A percentile compares a stretch with the other conserved stretches of the same genome.
Conservation (phyloP, 768 basidiomycete genomes). For the Xerocomellus amylosporus region DNA sequence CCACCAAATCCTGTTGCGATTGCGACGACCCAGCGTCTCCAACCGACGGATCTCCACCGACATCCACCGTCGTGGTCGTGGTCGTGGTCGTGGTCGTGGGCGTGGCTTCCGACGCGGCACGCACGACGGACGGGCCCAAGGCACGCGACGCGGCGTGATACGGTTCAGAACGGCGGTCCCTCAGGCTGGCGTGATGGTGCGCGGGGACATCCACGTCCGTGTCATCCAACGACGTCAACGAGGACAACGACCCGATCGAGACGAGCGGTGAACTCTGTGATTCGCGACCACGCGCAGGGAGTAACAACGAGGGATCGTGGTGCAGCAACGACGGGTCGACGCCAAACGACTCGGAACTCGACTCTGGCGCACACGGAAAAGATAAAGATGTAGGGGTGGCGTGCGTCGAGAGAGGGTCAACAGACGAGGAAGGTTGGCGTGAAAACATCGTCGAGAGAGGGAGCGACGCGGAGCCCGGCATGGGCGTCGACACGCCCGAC, state of each 20-base stretch:
- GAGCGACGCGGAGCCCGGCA: not conserved
- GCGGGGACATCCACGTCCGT: not conserved
- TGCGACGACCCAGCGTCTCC: not conserved
- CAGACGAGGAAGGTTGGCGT: constrained; percentile 1
- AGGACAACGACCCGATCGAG: constrained; percentile 3
- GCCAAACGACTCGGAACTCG: too few species aligned
- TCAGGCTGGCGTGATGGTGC: too few species aligned
- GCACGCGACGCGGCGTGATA: not conserved
- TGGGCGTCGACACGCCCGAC: constrained; percentile 15
- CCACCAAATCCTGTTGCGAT: not conserved
- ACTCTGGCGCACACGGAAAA: too few species aligned
- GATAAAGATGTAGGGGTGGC: too few species aligned
- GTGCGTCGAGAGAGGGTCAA: not conserved
- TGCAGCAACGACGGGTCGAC: too few species aligned
- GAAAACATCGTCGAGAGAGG: constrained; percentile 1
- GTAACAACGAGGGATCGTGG: constrained; percentile 15
- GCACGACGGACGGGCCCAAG: not conserved
- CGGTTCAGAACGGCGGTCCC: not conserved
- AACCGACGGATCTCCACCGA: too few species aligned
- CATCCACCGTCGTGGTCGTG: too few species aligned
- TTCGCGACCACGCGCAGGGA: not conserved
- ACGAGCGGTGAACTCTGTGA: not conserved
- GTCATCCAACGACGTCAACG: constrained; percentile 15
- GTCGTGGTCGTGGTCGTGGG: too few species aligned
- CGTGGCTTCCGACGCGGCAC: not conserved